Percentiles rank a stretch among this genome's conserved stretches.
Evolutionary conservation across 495 filamentous ascomycete genomes (phyloP).

Genomic region (Rusavskia elegans): DNA sequence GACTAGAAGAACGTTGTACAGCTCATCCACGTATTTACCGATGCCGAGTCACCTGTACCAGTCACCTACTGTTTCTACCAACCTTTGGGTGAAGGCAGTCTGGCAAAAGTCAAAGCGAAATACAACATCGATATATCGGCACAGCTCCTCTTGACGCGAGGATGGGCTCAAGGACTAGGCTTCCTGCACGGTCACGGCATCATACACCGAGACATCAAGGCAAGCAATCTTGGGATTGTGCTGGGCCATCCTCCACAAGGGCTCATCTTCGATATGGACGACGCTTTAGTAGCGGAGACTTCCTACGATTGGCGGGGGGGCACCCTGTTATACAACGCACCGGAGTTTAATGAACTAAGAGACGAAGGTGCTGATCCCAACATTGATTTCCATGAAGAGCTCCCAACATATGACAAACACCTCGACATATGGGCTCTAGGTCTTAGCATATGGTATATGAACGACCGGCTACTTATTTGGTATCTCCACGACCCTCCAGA

Average conservation of each 20-base stretch:
- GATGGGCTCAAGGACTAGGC: background rate
- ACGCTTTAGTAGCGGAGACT: background rate
- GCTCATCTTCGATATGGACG: background rate
- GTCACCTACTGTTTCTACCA: background rate
- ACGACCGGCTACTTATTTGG: too few species aligned
- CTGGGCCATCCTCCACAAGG: background rate
- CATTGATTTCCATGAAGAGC: too few species aligned
- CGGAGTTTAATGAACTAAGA: background rate
- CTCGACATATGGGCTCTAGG: background rate
- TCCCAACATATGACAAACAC: background rate
- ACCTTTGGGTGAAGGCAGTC: background rate
- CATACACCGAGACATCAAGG: background rate
- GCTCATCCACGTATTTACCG: background rate
- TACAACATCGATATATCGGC: background rate
- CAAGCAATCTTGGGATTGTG: background rate
- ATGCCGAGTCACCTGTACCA: background rate
- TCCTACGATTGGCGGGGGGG: background rate
- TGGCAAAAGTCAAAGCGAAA: background rate
- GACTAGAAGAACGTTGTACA: background rate
- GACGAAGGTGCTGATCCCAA: background rate
- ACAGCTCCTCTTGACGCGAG: background rate
- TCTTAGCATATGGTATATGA: too few species aligned
- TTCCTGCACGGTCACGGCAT: background rate
- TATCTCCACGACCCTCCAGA: too few species aligned
- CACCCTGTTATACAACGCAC: background rate